Conservation (phyloP, 169 alveolate species). For the Amoebophrya sp. region DNA sequence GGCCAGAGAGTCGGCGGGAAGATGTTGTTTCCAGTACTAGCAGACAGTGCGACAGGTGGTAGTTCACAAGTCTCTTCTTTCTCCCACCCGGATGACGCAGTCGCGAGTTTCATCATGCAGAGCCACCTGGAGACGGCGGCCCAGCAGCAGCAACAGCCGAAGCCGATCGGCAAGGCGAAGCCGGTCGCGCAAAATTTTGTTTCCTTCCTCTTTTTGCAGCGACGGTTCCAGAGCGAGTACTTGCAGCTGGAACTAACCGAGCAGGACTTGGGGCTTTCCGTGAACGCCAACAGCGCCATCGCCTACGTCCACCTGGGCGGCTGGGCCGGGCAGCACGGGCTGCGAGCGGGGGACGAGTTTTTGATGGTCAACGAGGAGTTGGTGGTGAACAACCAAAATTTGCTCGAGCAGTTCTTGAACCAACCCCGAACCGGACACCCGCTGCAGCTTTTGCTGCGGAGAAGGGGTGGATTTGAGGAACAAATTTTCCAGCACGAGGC, state of each 20-base stretch:
- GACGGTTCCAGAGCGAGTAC: not conserved
- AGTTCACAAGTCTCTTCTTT: too few relatives aligned
- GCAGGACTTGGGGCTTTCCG: not conserved
- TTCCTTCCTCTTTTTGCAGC: not conserved
- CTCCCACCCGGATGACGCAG: too few relatives aligned
- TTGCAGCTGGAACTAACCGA: not conserved
- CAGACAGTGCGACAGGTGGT: too few relatives aligned
- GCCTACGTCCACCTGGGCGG: not conserved
- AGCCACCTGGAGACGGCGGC: too few relatives aligned
- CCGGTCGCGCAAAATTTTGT: not conserved
- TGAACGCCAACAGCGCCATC: not conserved
- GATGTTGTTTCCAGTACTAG: not conserved
- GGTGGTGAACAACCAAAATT: too few relatives aligned
- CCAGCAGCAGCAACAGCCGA: not conserved
- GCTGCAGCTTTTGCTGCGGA: too few relatives aligned
- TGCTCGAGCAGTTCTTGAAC: too few relatives aligned
- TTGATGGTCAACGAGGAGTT: not conserved
- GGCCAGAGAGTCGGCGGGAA: not conserved
- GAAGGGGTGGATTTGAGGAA: too few relatives aligned
- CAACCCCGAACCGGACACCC: too few relatives aligned
- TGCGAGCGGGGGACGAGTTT: not conserved
- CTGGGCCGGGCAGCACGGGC: not conserved
- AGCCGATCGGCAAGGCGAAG: not conserved
- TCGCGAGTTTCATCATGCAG: too few relatives aligned
- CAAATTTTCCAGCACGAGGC: too few relatives aligned